These are phyloP conservation scores for Lecanicillium sp. DNA, from an alignment of 2,329 filamentous ascomycete species.

Conservation along the genomic window DNA sequence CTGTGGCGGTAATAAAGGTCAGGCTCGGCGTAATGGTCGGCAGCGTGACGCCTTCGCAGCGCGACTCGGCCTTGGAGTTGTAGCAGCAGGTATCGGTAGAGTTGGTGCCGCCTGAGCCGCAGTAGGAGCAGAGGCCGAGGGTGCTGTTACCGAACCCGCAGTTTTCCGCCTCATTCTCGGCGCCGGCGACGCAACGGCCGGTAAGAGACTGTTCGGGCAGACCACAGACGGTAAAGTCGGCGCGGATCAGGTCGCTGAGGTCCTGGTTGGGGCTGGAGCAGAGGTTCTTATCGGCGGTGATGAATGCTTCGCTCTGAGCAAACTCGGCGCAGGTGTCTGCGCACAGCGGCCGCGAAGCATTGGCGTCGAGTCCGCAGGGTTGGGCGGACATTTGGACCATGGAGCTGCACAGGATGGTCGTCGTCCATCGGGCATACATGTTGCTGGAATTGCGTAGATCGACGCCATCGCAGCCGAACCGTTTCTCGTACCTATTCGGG, in stretches of 20 bases:
- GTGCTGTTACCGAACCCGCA: conserved; percentile 74
- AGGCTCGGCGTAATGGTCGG: conserved; percentile 68
- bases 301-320: conserved; percentile 80
- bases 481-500: conserved; percentile 60
- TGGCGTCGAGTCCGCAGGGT: conserved; percentile 57
- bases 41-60: conserved; percentile 69
- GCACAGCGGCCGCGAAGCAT: conserved; percentile 68
- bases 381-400: conserved; percentile 82
- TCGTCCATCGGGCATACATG: conserved; percentile 90
- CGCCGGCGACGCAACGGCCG: conserved; percentile 65
- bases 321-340: conserved; percentile 83
- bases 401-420: conserved; percentile 84
- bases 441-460: conserved; percentile 71
- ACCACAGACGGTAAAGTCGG: conserved; percentile 87
- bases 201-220: conserved; percentile 74
- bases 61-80: conserved; percentile 63
- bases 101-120: conserved; percentile 74
- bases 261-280: conserved; percentile 61
- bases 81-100: conserved; percentile 94
- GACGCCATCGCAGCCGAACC: conserved; percentile 73
- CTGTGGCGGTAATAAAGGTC: conserved; percentile 42
- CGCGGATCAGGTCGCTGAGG: conserved; percentile 70
- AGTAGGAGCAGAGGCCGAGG: conserved; percentile 80
- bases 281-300: conserved; percentile 64
- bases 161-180: conserved; percentile 73